These are phyloP conservation scores for Pythium grandisporangium DNA, from an alignment of 352 stramenopile species.

Conservation along the genomic window DNA sequence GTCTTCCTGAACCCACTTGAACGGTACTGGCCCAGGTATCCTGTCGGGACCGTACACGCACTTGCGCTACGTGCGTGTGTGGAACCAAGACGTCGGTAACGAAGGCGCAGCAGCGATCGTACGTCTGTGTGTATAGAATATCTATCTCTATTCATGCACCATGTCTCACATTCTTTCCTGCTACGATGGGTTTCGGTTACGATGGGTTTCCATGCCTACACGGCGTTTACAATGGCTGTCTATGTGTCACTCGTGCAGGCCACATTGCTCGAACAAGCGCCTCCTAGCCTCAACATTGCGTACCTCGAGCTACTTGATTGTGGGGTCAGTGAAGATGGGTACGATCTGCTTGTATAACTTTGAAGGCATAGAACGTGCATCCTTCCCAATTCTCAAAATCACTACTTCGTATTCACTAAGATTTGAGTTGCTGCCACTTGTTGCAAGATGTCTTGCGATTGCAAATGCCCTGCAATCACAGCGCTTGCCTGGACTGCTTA, in stretches of 20 bases:
- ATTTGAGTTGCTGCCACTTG: too few relatives aligned
- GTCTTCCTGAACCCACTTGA: neutral
- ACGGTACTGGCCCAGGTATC: slow-evolving; percentile 60
- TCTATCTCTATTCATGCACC: too few relatives aligned
- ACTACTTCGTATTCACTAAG: too few relatives aligned
- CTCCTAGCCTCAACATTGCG: slow-evolving; percentile 50
- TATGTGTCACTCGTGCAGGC: slow-evolving; percentile 14
- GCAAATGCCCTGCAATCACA: slow-evolving; percentile 35
- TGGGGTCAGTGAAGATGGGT: slow-evolving; percentile 49
- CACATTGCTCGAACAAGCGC: slow-evolving; percentile 24
- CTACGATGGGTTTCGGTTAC: too few relatives aligned
- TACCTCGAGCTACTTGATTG: slow-evolving; percentile 78
- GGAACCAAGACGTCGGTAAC: slow-evolving; percentile 71
- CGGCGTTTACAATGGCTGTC: too few relatives aligned
- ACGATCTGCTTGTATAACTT: too few relatives aligned
- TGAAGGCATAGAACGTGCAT: too few relatives aligned
- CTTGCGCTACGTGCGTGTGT: slow-evolving; percentile 70
- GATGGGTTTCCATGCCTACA: too few relatives aligned
- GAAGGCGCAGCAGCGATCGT: slow-evolving; percentile 65
- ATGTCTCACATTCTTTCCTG: too few relatives aligned
- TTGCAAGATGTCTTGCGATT: slow-evolving; percentile 59
- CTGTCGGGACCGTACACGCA: slow-evolving; percentile 51
- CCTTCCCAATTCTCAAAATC: neutral
- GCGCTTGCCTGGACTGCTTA: slow-evolving; percentile 48
- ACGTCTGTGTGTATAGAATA: too few relatives aligned